phyloP scores from a whole-genome alignment of 306 rosid species.

The Prunus salicina region DNA sequence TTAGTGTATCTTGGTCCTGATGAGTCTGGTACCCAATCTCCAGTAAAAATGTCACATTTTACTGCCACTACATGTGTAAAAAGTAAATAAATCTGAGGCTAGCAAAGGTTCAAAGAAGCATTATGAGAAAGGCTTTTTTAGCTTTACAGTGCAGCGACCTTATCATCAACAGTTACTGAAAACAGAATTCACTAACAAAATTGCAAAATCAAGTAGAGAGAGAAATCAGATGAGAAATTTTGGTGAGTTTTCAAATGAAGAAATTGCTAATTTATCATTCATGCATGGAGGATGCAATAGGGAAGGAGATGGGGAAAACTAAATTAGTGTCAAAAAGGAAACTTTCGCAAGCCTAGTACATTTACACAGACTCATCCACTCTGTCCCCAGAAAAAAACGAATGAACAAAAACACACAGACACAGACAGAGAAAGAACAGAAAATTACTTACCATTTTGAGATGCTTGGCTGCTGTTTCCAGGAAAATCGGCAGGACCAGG shows the following conservation, averaged over 20 bases:
- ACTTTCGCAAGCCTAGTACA: background rate
- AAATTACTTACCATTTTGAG: conserved; percentile 28
- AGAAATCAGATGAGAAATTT: too few relatives aligned
- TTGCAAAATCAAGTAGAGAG: too few relatives aligned
- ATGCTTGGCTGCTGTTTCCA: conserved; percentile 7
- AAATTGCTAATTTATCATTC: too few relatives aligned
- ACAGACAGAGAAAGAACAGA: background rate
- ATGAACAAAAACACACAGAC: background rate
- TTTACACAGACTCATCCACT: background rate
- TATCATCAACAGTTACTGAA: too few relatives aligned
- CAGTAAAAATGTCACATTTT: conserved; percentile 67
- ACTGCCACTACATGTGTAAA: conserved; percentile 19
- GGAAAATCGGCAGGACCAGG: conserved; percentile 19
- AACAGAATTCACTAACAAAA: too few relatives aligned
- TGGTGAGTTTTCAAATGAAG: too few relatives aligned
- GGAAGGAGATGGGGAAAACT: too few relatives aligned
- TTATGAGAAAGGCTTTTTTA: too few relatives aligned
- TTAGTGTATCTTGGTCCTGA: conserved; percentile 66
- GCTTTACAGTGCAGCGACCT: too few relatives aligned
- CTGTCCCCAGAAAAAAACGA: background rate
- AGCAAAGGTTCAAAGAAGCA: too few relatives aligned
- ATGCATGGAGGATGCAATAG: too few relatives aligned
- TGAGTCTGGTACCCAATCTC: conserved; percentile 69
- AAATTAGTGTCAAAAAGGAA: background rate
- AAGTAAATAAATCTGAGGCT: background rate